Evolutionary conservation across 2,329 filamentous ascomycete genomes (phyloP).

Genomic region (Botrytis tulipae): DNA sequence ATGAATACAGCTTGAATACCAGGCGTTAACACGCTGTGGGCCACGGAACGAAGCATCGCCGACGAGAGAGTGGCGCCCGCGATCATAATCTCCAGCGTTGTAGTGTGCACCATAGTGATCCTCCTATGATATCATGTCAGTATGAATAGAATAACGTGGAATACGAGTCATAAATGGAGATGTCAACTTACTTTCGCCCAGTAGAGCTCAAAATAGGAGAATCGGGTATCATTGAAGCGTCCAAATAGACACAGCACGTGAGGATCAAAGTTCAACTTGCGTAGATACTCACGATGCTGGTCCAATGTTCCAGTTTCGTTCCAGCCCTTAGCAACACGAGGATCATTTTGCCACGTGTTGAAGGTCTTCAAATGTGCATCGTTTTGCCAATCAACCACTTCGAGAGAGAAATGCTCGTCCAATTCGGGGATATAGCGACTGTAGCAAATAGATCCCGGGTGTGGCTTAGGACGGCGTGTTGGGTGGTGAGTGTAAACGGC

Average conservation of each 20-base stretch:
- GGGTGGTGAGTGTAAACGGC: constrained; percentile 62
- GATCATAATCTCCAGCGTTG: constrained; percentile 54
- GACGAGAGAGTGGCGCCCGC: constrained; percentile 59
- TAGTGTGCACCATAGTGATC: constrained; percentile 60
- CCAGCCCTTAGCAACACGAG: constrained; percentile 76
- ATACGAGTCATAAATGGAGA: not conserved
- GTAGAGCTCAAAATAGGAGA: constrained; percentile 79
- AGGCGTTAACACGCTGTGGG: constrained; percentile 58
- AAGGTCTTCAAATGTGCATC: constrained; percentile 66
- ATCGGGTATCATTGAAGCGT: constrained; percentile 66
- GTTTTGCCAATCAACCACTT: constrained; percentile 67
- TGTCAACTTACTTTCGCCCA: constrained; percentile 60
- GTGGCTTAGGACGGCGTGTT: constrained; percentile 67
- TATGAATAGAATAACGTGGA: too few relatives aligned
- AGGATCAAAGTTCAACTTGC: constrained; percentile 65
- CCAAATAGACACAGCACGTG: constrained; percentile 70
- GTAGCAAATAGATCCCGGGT: constrained; percentile 68
- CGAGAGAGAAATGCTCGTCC: constrained; percentile 73
- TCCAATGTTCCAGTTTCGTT: constrained; percentile 75
- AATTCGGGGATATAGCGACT: constrained; percentile 77
- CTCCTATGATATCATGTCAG: constrained; percentile 43
- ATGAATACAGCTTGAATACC: constrained; percentile 62
- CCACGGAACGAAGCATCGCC: constrained; percentile 58
- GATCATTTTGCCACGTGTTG: constrained; percentile 81
- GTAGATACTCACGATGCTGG: constrained; percentile 67